These are phyloP conservation scores for Hypoxylon sp. DNA, from an alignment of 2,329 filamentous ascomycete species.

Conservation along the genomic window DNA sequence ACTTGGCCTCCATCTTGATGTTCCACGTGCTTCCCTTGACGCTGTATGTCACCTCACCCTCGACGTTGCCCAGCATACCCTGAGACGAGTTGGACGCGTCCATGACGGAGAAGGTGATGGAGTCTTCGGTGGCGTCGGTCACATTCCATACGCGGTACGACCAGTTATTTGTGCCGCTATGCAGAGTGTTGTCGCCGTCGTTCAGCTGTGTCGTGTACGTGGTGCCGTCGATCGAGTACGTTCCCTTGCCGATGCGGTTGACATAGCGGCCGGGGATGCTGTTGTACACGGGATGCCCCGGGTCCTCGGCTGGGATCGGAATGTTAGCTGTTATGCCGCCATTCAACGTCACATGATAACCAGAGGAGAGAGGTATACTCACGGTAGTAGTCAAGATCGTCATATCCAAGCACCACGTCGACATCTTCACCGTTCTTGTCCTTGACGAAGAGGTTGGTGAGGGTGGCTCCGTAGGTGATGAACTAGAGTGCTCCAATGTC, in stretches of 20 bases:
- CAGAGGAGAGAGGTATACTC: slow-evolving; percentile 18
- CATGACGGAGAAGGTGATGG: slow-evolving; percentile 71
- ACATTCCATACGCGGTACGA: slow-evolving; percentile 71
- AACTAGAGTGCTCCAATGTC: slow-evolving; percentile 37
- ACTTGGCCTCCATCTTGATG: slow-evolving; percentile 66
- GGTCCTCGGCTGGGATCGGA: slow-evolving; percentile 49
- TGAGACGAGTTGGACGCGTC: slow-evolving; percentile 65
- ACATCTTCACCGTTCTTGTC: slow-evolving; percentile 68
- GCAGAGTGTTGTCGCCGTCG: slow-evolving; percentile 62
- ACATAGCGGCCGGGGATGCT: slow-evolving; percentile 70
- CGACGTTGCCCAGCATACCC: slow-evolving; percentile 68
- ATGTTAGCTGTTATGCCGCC: slow-evolving; percentile 5
- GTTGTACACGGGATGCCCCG: slow-evolving; percentile 67
- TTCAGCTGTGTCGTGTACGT: slow-evolving; percentile 64
- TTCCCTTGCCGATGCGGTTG: slow-evolving; percentile 68
- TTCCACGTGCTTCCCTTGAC: slow-evolving; percentile 64
- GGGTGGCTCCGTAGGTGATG: slow-evolving; percentile 60
- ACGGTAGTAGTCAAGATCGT: slow-evolving; percentile 66
- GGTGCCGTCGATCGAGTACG: slow-evolving; percentile 61
- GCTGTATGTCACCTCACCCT: slow-evolving; percentile 69
- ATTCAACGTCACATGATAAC: neutral
- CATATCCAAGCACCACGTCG: slow-evolving; percentile 70
- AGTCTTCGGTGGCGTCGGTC: slow-evolving; percentile 59
- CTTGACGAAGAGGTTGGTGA: slow-evolving; percentile 69
- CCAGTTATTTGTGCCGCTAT: slow-evolving; percentile 68